Evolutionary conservation across 2,329 filamentous ascomycete genomes (phyloP).

Genomic region (Botrytis cinerea): DNA sequence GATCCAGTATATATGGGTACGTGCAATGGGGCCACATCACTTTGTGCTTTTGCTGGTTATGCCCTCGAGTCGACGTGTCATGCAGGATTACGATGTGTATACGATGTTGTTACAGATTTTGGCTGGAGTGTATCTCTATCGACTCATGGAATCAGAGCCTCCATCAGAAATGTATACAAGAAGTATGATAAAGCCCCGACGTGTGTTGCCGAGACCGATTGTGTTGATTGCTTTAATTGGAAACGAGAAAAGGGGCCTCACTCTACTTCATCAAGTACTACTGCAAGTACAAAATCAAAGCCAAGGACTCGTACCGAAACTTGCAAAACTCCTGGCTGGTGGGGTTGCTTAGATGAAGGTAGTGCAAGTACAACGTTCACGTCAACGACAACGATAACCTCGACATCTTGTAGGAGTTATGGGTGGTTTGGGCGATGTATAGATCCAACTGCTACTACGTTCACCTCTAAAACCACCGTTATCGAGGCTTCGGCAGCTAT

Average conservation of each 20-base stretch:
- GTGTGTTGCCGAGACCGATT: conserved; percentile 73
- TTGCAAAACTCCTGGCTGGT: conserved; percentile 88
- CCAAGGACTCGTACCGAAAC: conserved; percentile 73
- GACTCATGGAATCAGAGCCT: conserved; percentile 81
- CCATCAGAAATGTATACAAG: conserved; percentile 81
- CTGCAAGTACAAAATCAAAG: conserved; percentile 53
- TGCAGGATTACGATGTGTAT: conserved; percentile 79
- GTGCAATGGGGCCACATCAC: conserved; percentile 83
- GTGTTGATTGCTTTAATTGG: conserved; percentile 86
- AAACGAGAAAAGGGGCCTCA: conserved; percentile 92
- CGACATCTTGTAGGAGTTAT: conserved; percentile 28
- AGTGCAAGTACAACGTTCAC: conserved; percentile 40
- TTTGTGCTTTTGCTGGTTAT: conserved; percentile 84
- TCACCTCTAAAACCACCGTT: conserved; percentile 22
- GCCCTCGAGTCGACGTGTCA: conserved; percentile 88
- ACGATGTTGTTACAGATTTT: conserved; percentile 85
- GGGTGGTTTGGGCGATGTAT: conserved; percentile 26
- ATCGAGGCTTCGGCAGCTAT: conserved; percentile 19
- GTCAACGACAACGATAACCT: conserved; percentile 27
- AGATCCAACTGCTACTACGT: not conserved
- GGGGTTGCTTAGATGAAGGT: conserved; percentile 46
- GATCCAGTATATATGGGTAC: conserved; percentile 91
- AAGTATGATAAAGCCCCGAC: conserved; percentile 77
- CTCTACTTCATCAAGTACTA: conserved; percentile 65
- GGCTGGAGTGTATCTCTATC: conserved; percentile 89